A percentile compares a stretch with the other conserved stretches of the same genome.
phyloP scores from a whole-genome alignment of 306 rosid genomes.

The Citrullus mucosospermus region DNA sequence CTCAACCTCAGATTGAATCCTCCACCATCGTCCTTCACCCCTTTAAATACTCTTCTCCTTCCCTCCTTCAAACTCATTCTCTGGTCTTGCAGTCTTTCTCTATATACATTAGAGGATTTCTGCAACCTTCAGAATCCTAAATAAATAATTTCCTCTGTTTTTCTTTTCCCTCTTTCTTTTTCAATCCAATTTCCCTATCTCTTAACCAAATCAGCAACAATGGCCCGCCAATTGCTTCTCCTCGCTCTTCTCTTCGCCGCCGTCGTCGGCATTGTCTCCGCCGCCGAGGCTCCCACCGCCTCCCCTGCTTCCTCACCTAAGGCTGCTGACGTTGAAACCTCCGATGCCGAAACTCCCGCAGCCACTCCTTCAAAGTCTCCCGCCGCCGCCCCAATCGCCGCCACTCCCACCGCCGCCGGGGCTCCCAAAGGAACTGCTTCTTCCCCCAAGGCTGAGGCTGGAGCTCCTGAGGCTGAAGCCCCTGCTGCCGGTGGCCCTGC shows the following conservation, averaged over 20 bases:
- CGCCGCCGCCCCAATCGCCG: not conserved
- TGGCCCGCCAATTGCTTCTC: constrained; percentile 16
- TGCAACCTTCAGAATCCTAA: constrained; percentile 19
- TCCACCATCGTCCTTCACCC: not conserved
- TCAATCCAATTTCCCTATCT: not conserved
- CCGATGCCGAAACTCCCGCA: constrained; percentile 13
- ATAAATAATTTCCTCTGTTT: not conserved
- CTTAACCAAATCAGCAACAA: constrained; percentile 7
- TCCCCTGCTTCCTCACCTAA: constrained; percentile 19
- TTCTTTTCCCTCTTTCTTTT: too few relatives aligned
- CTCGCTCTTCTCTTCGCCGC: constrained; percentile 34
- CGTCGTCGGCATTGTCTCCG: constrained; percentile 16
- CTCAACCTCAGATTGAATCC: not conserved
- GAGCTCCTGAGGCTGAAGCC: not conserved
- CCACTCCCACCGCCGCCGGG: not conserved
- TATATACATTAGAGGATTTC: constrained; percentile 22
- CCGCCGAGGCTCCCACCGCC: constrained; percentile 15
- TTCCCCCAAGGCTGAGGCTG: not conserved
- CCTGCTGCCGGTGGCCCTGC: not conserved
- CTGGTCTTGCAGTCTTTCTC: constrained; percentile 31
- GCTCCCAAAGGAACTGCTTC: not conserved
- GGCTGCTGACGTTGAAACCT: not conserved
- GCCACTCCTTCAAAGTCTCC: constrained; percentile 3
- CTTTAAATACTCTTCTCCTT: constrained; percentile 9
- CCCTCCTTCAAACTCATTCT: constrained; percentile 9